Evolutionary conservation across 73 alveolate species (phyloP).

Genomic region (Paramecium caudatum): DNA sequence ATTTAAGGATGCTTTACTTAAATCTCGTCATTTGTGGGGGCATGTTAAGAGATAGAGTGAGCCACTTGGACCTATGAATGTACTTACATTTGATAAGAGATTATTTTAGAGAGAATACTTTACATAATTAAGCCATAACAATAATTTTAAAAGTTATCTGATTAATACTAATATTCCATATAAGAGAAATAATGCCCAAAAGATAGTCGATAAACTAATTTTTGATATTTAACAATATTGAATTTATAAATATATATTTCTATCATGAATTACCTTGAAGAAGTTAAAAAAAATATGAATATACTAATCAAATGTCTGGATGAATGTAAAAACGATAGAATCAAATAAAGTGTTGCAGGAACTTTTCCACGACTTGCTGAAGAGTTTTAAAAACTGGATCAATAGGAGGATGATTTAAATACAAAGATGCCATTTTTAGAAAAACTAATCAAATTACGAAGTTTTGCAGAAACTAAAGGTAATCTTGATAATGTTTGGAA

Average conservation of each 20-base stretch:
- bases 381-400: neutral
- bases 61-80: constrained; percentile 62
- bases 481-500: neutral
- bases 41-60: constrained; percentile 43
- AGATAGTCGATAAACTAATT: constrained; percentile 45
- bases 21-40: constrained; percentile 37
- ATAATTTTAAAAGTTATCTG: neutral
- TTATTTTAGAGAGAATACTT: constrained; percentile 18
- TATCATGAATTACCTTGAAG: no score
- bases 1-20: constrained; percentile 42
- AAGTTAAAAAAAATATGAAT: no score
- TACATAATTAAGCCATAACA: constrained; percentile 43
- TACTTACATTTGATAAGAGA: neutral
- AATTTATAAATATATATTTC: neutral
- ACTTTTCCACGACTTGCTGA: no score
- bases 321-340: no score
- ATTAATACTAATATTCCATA: neutral
- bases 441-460: neutral
- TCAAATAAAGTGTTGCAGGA: no score
- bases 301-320: no score
- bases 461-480: neutral
- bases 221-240: constrained; percentile 38
- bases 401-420: neutral
- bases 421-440: neutral
- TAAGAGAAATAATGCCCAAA: neutral